Evolutionary conservation across 1,284 basidiomycete genomes (phyloP), one percentile per base, ranked within the genome.

Genomic region (Volvariella volvacea): DNA sequence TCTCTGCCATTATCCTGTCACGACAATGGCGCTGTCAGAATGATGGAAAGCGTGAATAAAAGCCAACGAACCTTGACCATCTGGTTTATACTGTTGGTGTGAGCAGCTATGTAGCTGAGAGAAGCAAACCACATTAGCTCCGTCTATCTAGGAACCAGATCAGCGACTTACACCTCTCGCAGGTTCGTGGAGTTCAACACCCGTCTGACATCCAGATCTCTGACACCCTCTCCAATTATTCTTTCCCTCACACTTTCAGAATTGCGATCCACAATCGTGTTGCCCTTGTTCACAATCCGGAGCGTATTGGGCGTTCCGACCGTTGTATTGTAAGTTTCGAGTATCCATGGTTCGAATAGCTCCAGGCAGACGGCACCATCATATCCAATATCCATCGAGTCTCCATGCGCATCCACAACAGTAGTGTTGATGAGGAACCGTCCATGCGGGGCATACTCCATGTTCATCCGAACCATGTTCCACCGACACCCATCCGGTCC

Each of bases 361-460:
- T 69, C 58, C 4, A 70, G 44, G 42, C 70, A 72, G 16, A 70
- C 60, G 1, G 61, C 64, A 7, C 64, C 64, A 43, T 72, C 70
- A 28, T 63, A 66, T 2, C 68, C 69, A 21, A 71, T 62, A 43
- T 45, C 55, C 2, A 60, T 63, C 4, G 52, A 42, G 14, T 52
- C 49, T 28, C 64, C 61, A 12, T 50, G 46, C 3, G 39, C 46
- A 46, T 65, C 59, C 2, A 55, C 60, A 1, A 61, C 37, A 22
- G 51, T 43, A 1, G 44, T 32, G 3, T 55, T 45, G 16, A 55
- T 54, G 37, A 54, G 47, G 41, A 70, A 71, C 10, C 47, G 54
- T 15, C 67, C 67, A 15, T 58, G 48, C 0, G 65, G 64, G 1
- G 69, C 55, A 44, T 61, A 67, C 4, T 59, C 57, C 14, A 62